Evolutionary conservation across 1,139 yeast species (phyloP).

Genomic region (Geotrichum citri-aurantii): DNA sequence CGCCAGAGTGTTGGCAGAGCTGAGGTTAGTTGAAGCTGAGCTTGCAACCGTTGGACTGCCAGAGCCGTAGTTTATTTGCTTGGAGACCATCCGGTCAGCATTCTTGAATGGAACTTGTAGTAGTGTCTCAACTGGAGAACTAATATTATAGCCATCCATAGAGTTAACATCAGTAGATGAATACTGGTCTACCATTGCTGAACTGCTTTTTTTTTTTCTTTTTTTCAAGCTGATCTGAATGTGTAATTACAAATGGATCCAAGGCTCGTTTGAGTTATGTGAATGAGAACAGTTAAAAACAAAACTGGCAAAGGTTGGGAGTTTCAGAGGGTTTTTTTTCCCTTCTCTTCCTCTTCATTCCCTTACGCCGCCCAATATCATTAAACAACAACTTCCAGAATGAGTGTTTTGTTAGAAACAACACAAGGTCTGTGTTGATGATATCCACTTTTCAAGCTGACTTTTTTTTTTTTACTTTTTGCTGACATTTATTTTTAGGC

Average conservation of each 20-base stretch:
- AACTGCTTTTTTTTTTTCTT: background rate
- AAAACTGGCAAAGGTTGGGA: background rate
- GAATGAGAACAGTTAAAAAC: background rate
- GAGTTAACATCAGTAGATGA: too few relatives aligned
- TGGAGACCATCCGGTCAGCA: background rate
- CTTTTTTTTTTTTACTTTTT: background rate
- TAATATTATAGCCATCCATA: background rate
- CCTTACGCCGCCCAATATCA: background rate
- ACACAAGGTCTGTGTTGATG: constrained; percentile 40
- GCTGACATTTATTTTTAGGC: constrained; percentile 27
- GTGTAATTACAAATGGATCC: background rate
- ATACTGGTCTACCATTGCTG: background rate
- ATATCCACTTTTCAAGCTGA: background rate
- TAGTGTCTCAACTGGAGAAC: background rate
- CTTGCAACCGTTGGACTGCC: constrained; percentile 6
- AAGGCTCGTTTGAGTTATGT: background rate
- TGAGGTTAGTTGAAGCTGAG: constrained; percentile 9
- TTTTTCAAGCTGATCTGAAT: background rate
- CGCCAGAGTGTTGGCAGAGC: constrained; percentile 13
- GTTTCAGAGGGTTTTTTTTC: constrained; percentile 5
- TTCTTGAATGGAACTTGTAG: constrained; percentile 2
- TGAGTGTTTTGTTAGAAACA: constrained; percentile 59
- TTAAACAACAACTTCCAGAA: constrained; percentile 22
- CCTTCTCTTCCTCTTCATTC: background rate
- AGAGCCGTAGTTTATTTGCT: background rate